Evolutionary conservation across 805 yeast species (phyloP).

Genomic region (Candida koratica): DNA sequence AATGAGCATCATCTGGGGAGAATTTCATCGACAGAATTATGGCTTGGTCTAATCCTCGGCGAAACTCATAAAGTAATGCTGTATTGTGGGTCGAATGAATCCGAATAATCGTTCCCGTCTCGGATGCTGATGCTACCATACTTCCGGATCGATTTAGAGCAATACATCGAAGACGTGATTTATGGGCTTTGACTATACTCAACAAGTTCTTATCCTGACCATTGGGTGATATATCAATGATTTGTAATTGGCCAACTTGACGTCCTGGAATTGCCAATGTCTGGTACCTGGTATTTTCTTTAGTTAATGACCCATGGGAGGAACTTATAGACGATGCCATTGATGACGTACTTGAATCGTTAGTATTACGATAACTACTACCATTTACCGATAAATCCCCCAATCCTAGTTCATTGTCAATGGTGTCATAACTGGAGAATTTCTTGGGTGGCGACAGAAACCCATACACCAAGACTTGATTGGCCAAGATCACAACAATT

Average conservation of each 20-base stretch:
- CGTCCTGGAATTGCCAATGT: conserved; percentile 77
- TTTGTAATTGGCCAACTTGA: conserved; percentile 70
- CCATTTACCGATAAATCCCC: conserved; percentile 48
- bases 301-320: conserved; percentile 9
- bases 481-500: conserved; percentile 66
- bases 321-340: conserved; percentile 12
- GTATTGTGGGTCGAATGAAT: conserved; percentile 68
- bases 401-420: conserved; percentile 57
- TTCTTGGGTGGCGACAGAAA: conserved; percentile 76
- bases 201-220: conserved; percentile 62
- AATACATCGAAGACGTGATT: conserved; percentile 57
- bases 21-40: conserved; percentile 77
- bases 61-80: conserved; percentile 70
- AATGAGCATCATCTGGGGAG: conserved; percentile 66
- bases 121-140: conserved; percentile 76
- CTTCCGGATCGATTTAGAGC: conserved; percentile 62
- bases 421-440: conserved; percentile 62
- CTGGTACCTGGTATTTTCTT: conserved; percentile 32
- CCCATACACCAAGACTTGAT: conserved; percentile 69
- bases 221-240: conserved; percentile 66
- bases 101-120: conserved; percentile 76
- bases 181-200: conserved; percentile 75
- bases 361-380: conserved; percentile 1
- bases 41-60: conserved; percentile 89
- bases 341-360: conserved; percentile 11